A percentile compares a stretch with the other conserved stretches of the same genome.
These are phyloP conservation scores for Rosa hybrid DNA, from an alignment of 331 rosid genomes.

Conservation along the genomic window DNA sequence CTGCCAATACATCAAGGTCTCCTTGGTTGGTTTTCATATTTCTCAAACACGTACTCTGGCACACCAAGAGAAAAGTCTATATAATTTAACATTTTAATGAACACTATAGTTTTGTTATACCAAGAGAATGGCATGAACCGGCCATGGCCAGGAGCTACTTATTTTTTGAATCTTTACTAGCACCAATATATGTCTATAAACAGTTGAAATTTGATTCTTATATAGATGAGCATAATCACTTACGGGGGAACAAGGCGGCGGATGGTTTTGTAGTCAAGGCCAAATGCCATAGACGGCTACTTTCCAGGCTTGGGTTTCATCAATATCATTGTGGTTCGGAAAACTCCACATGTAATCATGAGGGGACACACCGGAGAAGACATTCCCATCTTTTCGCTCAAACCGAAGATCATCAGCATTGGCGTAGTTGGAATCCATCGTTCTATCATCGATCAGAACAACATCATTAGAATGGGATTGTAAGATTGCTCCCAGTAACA, in stretches of 20 bases:
- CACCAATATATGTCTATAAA: not conserved
- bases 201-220: not conserved
- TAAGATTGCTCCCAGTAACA: constrained; percentile 3
- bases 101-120: not conserved
- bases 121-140: not conserved
- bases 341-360: not conserved
- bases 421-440: not conserved
- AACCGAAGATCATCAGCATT: not conserved
- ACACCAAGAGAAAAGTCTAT: too few relatives aligned
- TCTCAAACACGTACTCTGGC: not conserved
- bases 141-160: not conserved
- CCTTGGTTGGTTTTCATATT: not conserved
- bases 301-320: not conserved
- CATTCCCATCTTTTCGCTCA: not conserved
- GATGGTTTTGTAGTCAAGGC: not conserved
- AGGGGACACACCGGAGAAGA: not conserved
- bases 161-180: not conserved
- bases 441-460: not conserved
- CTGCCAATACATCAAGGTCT: not conserved
- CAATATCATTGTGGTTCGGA: not conserved
- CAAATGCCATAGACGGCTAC: not conserved
- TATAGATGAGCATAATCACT: not conserved
- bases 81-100: too few relatives aligned
- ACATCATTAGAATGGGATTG: not conserved
- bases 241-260: not conserved